Percentiles rank a stretch among this genome's conserved stretches.
These are phyloP conservation scores for Peziza echinospora DNA, from an alignment of 495 filamentous ascomycete genomes.

Conservation along the genomic window DNA sequence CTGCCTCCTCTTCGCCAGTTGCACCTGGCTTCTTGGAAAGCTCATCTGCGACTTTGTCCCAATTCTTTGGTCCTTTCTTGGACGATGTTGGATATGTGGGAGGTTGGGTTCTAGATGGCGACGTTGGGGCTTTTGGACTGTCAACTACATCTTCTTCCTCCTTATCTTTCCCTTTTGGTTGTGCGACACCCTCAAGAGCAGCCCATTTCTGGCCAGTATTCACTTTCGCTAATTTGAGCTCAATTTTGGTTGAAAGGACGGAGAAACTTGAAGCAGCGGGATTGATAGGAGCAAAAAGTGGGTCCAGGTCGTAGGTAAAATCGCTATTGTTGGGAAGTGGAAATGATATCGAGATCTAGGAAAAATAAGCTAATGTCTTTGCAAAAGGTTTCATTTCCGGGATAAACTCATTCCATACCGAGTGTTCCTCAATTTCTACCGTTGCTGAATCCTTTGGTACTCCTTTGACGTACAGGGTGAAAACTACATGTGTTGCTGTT, in stretches of 20 bases:
- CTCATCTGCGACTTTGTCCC: slow-evolving; percentile 56
- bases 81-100: slow-evolving; percentile 82
- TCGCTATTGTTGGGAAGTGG: slow-evolving; percentile 34
- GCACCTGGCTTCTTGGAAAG: slow-evolving; percentile 23
- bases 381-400: not conserved
- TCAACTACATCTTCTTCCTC: slow-evolving; percentile 1
- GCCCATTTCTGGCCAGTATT: slow-evolving; percentile 53
- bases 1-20: slow-evolving; percentile 24
- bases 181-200: slow-evolving; percentile 30
- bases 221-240: slow-evolving; percentile 52
- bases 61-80: slow-evolving; percentile 62
- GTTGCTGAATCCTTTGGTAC: slow-evolving; percentile 39
- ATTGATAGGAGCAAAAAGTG: slow-evolving; percentile 47
- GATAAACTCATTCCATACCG: slow-evolving; percentile 5
- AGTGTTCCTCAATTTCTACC: slow-evolving; percentile 30
- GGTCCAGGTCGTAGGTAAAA: slow-evolving; percentile 47
- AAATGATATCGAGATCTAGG: slow-evolving; percentile 41
- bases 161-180: slow-evolving; percentile 17
- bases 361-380: not conserved
- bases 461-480: slow-evolving; percentile 52
- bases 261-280: slow-evolving; percentile 34
- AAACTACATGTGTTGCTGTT: slow-evolving; percentile 37
- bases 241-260: slow-evolving; percentile 64
- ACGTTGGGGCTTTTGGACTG: slow-evolving; percentile 3
- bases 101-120: slow-evolving; percentile 14